Conservation (phyloP, 352 stramenopile genomes). For the Pythium utonaiense region DNA sequence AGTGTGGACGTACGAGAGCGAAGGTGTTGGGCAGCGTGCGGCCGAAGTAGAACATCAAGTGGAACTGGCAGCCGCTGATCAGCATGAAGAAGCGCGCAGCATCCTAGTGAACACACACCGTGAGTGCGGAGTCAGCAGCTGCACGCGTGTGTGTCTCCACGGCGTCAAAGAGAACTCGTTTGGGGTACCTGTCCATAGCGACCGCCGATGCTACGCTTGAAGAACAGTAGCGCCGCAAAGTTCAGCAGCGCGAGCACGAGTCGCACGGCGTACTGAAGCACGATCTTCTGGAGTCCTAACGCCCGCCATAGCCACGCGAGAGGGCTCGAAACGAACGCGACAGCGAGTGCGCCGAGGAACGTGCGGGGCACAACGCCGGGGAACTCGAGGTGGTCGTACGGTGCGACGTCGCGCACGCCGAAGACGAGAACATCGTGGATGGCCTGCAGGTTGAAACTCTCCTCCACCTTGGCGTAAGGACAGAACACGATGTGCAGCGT, state of each 20-base stretch:
- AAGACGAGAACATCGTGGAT: conserved; percentile 95
- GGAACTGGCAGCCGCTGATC: conserved; percentile 93
- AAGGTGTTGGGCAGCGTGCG: conserved; percentile 98
- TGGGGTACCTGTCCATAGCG: conserved; percentile 62
- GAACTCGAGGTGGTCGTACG: conserved; percentile 97
- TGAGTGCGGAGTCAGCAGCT: no score
- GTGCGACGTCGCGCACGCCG: conserved; percentile 32
- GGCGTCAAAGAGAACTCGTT: no score
- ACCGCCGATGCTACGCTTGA: conserved; percentile 53
- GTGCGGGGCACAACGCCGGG: conserved; percentile 97
- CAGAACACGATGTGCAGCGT: conserved; percentile 51
- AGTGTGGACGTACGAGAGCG: conserved; percentile 83
- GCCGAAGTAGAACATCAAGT: conserved; percentile 97
- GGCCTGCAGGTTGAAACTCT: conserved; percentile 98
- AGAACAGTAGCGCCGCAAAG: conserved; percentile 47
- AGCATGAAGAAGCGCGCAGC: conserved; percentile 77
- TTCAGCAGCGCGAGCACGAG: conserved; percentile 59
- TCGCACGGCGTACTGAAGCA: conserved; percentile 58
- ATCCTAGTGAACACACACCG: conserved; percentile 28
- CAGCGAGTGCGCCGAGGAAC: conserved; percentile 89
- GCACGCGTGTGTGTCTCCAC: no score
- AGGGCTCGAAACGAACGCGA: conserved; percentile 48
- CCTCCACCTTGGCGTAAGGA: conserved; percentile 92
- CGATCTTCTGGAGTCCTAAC: conserved; percentile 36
- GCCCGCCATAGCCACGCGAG: conserved; percentile 26